These are phyloP conservation scores for Panus rudis DNA, from an alignment of 768 basidiomycete species.

Conservation along the genomic window DNA sequence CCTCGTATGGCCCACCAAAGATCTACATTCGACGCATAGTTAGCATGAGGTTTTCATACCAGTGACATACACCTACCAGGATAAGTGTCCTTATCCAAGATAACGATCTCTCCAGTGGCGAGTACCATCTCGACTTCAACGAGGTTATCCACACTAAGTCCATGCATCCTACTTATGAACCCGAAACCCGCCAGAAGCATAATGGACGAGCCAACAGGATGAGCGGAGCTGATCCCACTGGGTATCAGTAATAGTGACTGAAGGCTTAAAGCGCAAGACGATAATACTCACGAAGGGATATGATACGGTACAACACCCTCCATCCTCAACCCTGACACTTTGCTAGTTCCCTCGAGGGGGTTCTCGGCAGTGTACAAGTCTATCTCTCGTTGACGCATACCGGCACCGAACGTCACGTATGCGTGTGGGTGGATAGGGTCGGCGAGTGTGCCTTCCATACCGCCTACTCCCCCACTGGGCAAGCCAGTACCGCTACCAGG, in stretches of 20 bases:
- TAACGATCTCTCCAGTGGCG: slow-evolving; percentile 81
- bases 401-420: slow-evolving; percentile 83
- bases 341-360: slow-evolving; percentile 44
- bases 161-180: slow-evolving; percentile 74
- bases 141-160: slow-evolving; percentile 83
- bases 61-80: slow-evolving; percentile 40
- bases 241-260: background rate
- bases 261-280: slow-evolving; percentile 3
- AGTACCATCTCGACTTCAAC: slow-evolving; percentile 91
- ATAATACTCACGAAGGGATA: slow-evolving; percentile 63
- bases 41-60: background rate
- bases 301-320: slow-evolving; percentile 66
- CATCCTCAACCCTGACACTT: slow-evolving; percentile 38
- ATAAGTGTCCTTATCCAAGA: slow-evolving; percentile 65
- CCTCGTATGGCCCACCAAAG: slow-evolving; percentile 87
- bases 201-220: slow-evolving; percentile 72
- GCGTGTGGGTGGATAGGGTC: slow-evolving; percentile 54
- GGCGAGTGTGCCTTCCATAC: background rate
- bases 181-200: slow-evolving; percentile 89
- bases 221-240: slow-evolving; percentile 51
- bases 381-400: slow-evolving; percentile 77
- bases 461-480: no score
- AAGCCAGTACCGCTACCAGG: no score
- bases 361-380: slow-evolving; percentile 69
- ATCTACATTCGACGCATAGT: slow-evolving; percentile 35